These are phyloP conservation scores for Calonectria multiphialidica DNA, from an alignment of 2,329 filamentous ascomycete genomes.

Conservation along the genomic window DNA sequence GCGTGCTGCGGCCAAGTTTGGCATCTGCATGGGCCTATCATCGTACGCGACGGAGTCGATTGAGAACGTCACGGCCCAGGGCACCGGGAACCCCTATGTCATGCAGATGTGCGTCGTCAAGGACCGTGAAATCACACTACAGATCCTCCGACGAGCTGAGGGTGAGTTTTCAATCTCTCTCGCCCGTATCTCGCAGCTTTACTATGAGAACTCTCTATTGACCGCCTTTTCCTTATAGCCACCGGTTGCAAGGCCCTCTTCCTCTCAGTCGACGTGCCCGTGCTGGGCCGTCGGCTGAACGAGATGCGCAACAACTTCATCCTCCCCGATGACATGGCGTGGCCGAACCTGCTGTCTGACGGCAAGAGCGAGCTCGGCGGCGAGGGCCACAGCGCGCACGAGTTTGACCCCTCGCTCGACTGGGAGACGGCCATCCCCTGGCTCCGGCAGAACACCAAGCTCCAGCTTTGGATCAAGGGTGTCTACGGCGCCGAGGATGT, in stretches of 20 bases:
- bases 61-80: conserved; percentile 36
- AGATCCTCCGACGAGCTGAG: conserved; percentile 37
- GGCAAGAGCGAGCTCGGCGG: conserved; percentile 35
- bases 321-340: conserved; percentile 59
- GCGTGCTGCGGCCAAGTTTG: conserved; percentile 48
- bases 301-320: conserved; percentile 60
- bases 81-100: conserved; percentile 37
- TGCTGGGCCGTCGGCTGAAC: conserved; percentile 61
- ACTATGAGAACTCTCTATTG: no score
- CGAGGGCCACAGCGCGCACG: conserved; percentile 27
- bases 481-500: conserved; percentile 49
- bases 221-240: conserved; percentile 11
- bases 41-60: conserved; percentile 39
- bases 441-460: conserved; percentile 62
- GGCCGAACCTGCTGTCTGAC: conserved; percentile 49
- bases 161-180: conserved; percentile 16
- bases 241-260: conserved; percentile 64
- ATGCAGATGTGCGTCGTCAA: conserved; percentile 41
- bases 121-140: conserved; percentile 34
- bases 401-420: conserved; percentile 55
- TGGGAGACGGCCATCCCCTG: conserved; percentile 75
- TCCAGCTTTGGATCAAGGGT: conserved; percentile 55
- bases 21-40: conserved; percentile 45
- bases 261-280: conserved; percentile 69
- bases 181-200: neutral